These are phyloP conservation scores for Erysimum pusillum DNA, from an alignment of 441 rosid genomes.

Conservation along the genomic window DNA sequence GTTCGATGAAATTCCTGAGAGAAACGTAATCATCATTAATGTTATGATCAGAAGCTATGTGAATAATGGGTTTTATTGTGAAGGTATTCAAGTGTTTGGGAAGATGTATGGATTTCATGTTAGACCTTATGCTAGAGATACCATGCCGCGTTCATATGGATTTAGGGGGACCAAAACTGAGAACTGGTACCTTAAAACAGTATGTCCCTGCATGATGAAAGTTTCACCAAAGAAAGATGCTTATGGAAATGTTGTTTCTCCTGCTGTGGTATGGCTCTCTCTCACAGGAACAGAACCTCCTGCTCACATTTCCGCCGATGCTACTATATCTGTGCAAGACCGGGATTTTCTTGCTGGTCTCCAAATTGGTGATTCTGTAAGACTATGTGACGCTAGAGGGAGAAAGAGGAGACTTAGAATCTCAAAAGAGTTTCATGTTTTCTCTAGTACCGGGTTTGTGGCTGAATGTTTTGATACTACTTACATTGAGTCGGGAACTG, in stretches of 20 bases:
- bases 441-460: slow-evolving; percentile 62
- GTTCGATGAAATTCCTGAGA: slow-evolving; percentile 63
- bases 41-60: slow-evolving; percentile 70
- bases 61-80: slow-evolving; percentile 51
- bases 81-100: slow-evolving; percentile 56
- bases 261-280: slow-evolving; percentile 72
- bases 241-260: slow-evolving; percentile 57
- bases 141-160: slow-evolving; percentile 83
- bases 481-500: slow-evolving; percentile 68
- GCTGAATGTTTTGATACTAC: slow-evolving; percentile 66
- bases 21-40: slow-evolving; percentile 61
- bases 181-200: slow-evolving; percentile 63
- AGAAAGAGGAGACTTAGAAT: slow-evolving; percentile 62
- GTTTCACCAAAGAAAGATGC: slow-evolving; percentile 69
- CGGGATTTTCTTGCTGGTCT: slow-evolving; percentile 55
- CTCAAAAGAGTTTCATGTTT: slow-evolving; percentile 55
- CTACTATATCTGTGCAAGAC: slow-evolving; percentile 56
- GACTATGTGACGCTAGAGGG: slow-evolving; percentile 66
- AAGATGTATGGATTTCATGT: slow-evolving; percentile 48
- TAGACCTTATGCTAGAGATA: slow-evolving; percentile 60
- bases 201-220: slow-evolving; percentile 71
- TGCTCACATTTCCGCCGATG: slow-evolving; percentile 63
- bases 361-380: slow-evolving; percentile 61
- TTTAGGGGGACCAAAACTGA: slow-evolving; percentile 82
- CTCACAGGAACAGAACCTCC: slow-evolving; percentile 63